Evolutionary conservation across 768 basidiomycete species (phyloP).

Genomic region (Leucosporidium yakuticum): DNA sequence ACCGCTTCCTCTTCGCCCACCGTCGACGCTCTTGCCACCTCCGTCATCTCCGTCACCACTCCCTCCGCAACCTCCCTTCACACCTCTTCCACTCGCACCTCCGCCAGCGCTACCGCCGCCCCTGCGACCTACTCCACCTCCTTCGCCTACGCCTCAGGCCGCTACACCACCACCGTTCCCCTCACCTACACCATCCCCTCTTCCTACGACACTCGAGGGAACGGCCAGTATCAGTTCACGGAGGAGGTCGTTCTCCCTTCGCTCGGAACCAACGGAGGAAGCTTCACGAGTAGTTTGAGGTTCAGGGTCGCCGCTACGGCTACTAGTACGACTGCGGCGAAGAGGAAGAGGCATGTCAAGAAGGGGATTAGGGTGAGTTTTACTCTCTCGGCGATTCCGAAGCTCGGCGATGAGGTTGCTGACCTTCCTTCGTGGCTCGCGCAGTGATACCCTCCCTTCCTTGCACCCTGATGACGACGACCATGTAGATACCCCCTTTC

Average conservation of each 20-base stretch:
- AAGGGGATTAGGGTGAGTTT: too few relatives aligned
- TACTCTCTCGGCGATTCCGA: too few relatives aligned
- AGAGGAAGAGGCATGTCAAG: neutral
- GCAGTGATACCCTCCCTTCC: too few relatives aligned
- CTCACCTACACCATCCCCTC: conserved; percentile 32
- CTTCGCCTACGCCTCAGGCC: conserved; percentile 13
- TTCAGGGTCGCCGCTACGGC: conserved; percentile 22
- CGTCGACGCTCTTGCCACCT: neutral
- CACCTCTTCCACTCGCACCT: neutral
- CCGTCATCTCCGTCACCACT: neutral
- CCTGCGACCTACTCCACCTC: conserved; percentile 12
- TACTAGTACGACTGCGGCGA: neutral
- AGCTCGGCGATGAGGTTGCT: too few relatives aligned
- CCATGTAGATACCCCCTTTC: too few relatives aligned
- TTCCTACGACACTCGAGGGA: conserved; percentile 8
- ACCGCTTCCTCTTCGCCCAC: neutral
- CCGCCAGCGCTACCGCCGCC: neutral
- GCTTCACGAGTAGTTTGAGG: conserved; percentile 26
- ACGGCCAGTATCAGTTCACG: conserved; percentile 32
- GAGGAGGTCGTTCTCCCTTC: conserved; percentile 26
- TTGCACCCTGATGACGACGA: too few relatives aligned
- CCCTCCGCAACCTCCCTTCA: neutral
- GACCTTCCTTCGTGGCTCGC: too few relatives aligned
- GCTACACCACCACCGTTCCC: conserved; percentile 17
- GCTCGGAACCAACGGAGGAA: neutral